Evolutionary conservation across 768 basidiomycete species (phyloP).

Genomic region (Mycena vitilis): DNA sequence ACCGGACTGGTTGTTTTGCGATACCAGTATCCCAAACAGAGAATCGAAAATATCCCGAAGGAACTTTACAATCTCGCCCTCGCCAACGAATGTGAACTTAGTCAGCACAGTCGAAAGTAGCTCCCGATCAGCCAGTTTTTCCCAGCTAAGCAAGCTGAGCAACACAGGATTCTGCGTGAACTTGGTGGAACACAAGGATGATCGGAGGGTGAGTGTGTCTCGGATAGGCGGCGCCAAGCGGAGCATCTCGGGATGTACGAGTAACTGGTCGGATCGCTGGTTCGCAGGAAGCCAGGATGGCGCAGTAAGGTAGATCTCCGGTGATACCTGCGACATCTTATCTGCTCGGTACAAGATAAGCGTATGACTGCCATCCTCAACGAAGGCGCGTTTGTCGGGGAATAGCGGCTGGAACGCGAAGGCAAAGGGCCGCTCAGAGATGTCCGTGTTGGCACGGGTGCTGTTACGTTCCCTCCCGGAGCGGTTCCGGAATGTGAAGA

Average conservation of each 20-base stretch:
- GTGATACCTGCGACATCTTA: conserved; percentile 67
- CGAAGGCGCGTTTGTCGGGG: conserved; percentile 77
- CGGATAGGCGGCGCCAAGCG: conserved; percentile 75
- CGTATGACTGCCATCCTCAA: conserved; percentile 91
- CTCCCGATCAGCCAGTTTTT: conserved; percentile 71
- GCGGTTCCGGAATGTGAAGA: conserved; percentile 92
- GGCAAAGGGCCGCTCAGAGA: conserved; percentile 83
- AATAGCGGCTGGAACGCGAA: conserved; percentile 94
- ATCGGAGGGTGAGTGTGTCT: conserved; percentile 85
- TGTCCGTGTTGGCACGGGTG: conserved; percentile 52
- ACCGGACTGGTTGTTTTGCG: conserved; percentile 75
- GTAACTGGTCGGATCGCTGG: conserved; percentile 70
- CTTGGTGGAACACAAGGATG: conserved; percentile 91
- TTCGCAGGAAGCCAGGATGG: conserved; percentile 69
- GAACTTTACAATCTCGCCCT: conserved; percentile 95
- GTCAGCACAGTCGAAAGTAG: conserved; percentile 77
- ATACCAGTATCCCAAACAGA: conserved; percentile 89
- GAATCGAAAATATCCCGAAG: conserved; percentile 92
- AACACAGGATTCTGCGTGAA: conserved; percentile 93
- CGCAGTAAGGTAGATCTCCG: conserved; percentile 78
- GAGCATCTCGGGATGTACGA: conserved; percentile 69
- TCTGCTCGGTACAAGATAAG: conserved; percentile 89
- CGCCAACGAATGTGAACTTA: conserved; percentile 92
- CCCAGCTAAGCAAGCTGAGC: conserved; percentile 85
- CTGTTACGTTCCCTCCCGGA: conserved; percentile 59